phyloP scores from a whole-genome alignment of 176 grass and related monocot species.

The Hordeum vulgare region MorexV3_pseudomolecules_assembly NC_058521.1:604125256-604125755 shows the following conservation, averaged over 20 bases:
- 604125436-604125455: not conserved
- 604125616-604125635: conserved; percentile 54
- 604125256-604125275: not conserved
- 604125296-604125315: not conserved
- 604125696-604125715: conserved; percentile 22
- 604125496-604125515: conserved; percentile 48
- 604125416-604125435: not conserved
- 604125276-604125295: not conserved
- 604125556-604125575: conserved; percentile 58
- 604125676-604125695: conserved; percentile 16
- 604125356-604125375: conserved; percentile 55
- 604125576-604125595: conserved; percentile 60
- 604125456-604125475: not conserved
- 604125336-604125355: conserved; percentile 68
- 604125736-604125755: not conserved
- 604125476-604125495: conserved; percentile 57
- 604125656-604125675: conserved; percentile 21
- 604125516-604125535: conserved; percentile 7
- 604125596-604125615: conserved; percentile 33
- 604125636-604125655: conserved; percentile 52
- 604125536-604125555: conserved; percentile 40
- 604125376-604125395: conserved; percentile 22
- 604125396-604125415: not conserved
- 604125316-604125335: conserved; percentile 49
- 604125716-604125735: not conserved